Evolutionary conservation across 148 eudicot genomes (phyloP).

Genomic region (Camellia sinensis): DNA sequence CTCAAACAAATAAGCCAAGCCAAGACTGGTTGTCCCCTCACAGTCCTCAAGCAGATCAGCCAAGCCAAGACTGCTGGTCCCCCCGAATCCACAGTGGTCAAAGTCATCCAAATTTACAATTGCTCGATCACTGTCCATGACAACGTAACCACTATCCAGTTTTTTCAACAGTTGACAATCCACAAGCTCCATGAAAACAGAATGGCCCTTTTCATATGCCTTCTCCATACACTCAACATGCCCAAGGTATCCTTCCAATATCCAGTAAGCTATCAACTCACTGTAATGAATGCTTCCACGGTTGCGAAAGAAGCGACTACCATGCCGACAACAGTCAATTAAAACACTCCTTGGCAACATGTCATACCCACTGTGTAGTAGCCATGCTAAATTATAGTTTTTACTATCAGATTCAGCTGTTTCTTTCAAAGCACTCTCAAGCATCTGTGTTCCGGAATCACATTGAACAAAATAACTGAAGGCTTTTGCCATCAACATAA

Average conservation of each 20-base stretch:
- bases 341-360: conserved; percentile 7
- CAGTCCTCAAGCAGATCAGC: conserved; percentile 17
- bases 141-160: conserved; percentile 25
- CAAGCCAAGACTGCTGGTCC: conserved; percentile 23
- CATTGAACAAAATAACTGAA: conserved; percentile 2
- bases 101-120: background rate
- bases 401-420: background rate
- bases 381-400: conserved; percentile 4
- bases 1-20: too few species aligned
- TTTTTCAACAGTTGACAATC: conserved; percentile 27
- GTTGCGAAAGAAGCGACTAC: conserved; percentile 10
- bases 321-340: conserved; percentile 13
- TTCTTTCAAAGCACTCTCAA: conserved; percentile 13
- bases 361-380: conserved; percentile 13
- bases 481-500: conserved; percentile 23
- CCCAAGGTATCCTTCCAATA: conserved; percentile 41
- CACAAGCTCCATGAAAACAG: conserved; percentile 27
- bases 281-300: conserved; percentile 18
- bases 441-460: background rate
- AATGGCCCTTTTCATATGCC: conserved; percentile 32
- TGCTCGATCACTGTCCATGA: background rate
- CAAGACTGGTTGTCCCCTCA: too few species aligned
- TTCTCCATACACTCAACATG: conserved; percentile 16
- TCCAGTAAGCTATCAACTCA: conserved; percentile 44
- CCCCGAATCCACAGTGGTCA: conserved; percentile 1